phyloP scores from a whole-genome alignment of 768 basidiomycete genomes.

The Kwoniella dejecticola region DNA sequence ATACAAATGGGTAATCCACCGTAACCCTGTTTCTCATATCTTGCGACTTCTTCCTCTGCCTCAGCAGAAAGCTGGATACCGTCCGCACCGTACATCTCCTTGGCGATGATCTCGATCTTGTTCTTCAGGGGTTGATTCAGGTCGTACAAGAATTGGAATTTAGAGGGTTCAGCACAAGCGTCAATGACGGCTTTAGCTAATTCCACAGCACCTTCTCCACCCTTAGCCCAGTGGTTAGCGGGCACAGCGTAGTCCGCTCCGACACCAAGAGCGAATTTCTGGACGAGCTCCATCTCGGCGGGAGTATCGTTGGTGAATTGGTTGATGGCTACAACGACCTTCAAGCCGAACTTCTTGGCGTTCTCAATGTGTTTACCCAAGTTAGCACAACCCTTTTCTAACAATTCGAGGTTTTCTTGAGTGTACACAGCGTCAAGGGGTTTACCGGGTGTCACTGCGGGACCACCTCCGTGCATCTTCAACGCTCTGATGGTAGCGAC shows the following conservation, averaged over 20 bases:
- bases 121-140: conserved; percentile 76
- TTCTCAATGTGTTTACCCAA: conserved; percentile 91
- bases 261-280: conserved; percentile 72
- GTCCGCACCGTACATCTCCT: conserved; percentile 91
- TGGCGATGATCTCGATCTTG: conserved; percentile 84
- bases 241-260: conserved; percentile 95
- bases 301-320: conserved; percentile 86
- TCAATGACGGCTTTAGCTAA: conserved; percentile 90
- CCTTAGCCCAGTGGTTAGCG: conserved; percentile 96
- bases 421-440: conserved; percentile 90
- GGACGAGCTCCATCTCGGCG: conserved; percentile 84
- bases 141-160: conserved; percentile 92
- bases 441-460: conserved; percentile 94
- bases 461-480: conserved; percentile 99
- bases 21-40: conserved; percentile 83
- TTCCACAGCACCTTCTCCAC: conserved; percentile 83
- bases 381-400: conserved; percentile 91
- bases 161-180: conserved; percentile 73
- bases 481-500: conserved; percentile 96
- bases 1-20: conserved; percentile 72
- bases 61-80: conserved; percentile 82
- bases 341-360: conserved; percentile 90
- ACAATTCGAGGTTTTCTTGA: conserved; percentile 83
- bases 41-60: conserved; percentile 81
- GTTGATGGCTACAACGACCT: conserved; percentile 95